Evolutionary conservation across 176 grass and related monocot genomes (phyloP), one percentile per base, ranked within the genome.

Genomic region (Rhipidocladum racemiflorum): DNA sequence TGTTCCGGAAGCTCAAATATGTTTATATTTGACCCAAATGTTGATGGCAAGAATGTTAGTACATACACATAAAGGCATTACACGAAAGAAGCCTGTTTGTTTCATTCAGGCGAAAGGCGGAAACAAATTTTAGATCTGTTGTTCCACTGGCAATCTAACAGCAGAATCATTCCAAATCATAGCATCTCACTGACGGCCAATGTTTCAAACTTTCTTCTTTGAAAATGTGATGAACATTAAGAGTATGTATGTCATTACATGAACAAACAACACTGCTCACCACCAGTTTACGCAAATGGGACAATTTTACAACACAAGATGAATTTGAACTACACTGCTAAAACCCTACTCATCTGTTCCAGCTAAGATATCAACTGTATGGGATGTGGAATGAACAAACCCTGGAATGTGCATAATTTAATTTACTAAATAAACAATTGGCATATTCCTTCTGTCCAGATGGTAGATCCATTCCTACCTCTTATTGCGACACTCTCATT

Each of bases 391-490:
- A 61, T 49, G 28, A 62, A 72, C 68, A 79, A 14, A 80, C 57
- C 29, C 77, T 44, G 68, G 60, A 76, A 81, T 81, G 78, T 74
- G 78, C 70, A 87, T 68, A 82, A 42, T 18, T 68, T 39, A 76
- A 87, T 87, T 75, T 82, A 82, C 70, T 76, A 67, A 50, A 68
- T 64, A 50, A 87, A 82, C 27, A 87, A 50, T 40, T n/a, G 50
- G 62, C 62, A 23, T 5, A 61, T 21, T 59, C 62, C 9, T 75
- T 54, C 49, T 28, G 20, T 56, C 28, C 70, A 66, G 18, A 70
- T 67, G 57, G 68, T 3, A 9, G 68, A 65, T 64, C 46, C 10
- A 40, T 62, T 59, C 56, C 56, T 25, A 23, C n/a, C 7, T 76
- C 7, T 60, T 42, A 24, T 59, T 40, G 35, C 7, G 38, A 48